Conservation (phyloP, 768 basidiomycete genomes). For the Pleurotus tuoliensis region DNA sequence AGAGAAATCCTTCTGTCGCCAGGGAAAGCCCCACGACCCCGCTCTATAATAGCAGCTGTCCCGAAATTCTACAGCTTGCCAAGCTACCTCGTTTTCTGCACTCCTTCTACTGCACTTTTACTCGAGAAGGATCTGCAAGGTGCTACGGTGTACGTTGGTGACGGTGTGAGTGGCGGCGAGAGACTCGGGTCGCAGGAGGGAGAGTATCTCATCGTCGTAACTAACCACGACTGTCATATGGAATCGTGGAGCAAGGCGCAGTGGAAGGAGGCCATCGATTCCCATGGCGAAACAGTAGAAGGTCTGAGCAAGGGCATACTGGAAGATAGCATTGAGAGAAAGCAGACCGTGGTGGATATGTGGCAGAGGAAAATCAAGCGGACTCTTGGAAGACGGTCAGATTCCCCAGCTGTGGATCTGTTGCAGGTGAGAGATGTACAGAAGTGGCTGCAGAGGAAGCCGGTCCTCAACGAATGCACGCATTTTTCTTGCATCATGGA, state of each 20-base stretch:
- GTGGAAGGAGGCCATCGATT: slow-evolving; percentile 16
- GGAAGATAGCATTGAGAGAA: slow-evolving; percentile 29
- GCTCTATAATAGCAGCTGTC: slow-evolving; percentile 15
- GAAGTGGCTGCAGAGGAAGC: slow-evolving; percentile 27
- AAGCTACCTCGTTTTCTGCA: slow-evolving; percentile 34
- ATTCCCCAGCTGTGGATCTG: slow-evolving; percentile 7
- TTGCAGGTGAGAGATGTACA: slow-evolving; percentile 18
- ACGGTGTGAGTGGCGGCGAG: background rate
- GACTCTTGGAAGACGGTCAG: background rate
- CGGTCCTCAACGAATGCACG: slow-evolving; percentile 30
- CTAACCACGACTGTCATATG: slow-evolving; percentile 30
- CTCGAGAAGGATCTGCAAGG: slow-evolving; percentile 31
- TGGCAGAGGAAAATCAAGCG: slow-evolving; percentile 9
- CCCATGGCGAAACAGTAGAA: slow-evolving; percentile 9
- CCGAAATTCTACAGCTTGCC: slow-evolving; percentile 21
- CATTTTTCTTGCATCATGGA: slow-evolving; percentile 39
- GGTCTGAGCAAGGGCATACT: slow-evolving; percentile 18
- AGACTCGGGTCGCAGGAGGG: background rate
- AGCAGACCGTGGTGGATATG: slow-evolving; percentile 21
- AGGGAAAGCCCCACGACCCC: slow-evolving; percentile 20
- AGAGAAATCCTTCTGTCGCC: slow-evolving; percentile 28
- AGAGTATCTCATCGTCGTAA: slow-evolving; percentile 27
- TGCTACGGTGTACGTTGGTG: slow-evolving; percentile 16
- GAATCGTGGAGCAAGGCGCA: slow-evolving; percentile 19
- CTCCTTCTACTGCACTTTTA: slow-evolving; percentile 23